These are phyloP conservation scores for Neotropicomus parvogracilis DNA, from an alignment of 1,284 basidiomycete species.

Conservation along the genomic window DNA sequence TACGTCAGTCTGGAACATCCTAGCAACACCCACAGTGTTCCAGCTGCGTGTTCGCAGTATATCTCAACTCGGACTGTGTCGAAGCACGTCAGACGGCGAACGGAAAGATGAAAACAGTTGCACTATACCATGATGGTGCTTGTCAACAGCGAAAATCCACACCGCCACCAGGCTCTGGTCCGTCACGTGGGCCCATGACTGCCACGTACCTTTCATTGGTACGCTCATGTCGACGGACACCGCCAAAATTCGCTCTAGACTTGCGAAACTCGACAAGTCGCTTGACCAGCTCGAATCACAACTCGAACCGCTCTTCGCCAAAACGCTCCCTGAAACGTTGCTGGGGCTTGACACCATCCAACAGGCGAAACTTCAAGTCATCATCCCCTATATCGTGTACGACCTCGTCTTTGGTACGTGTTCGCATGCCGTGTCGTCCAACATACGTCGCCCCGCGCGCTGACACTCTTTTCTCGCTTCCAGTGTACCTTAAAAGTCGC, in stretches of 20 bases:
- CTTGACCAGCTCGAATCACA: constrained; percentile 64
- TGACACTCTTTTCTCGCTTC: neutral
- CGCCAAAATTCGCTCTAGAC: constrained; percentile 50
- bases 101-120: neutral
- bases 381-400: constrained; percentile 74
- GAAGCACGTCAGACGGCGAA: constrained; percentile 7
- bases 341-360: constrained; percentile 66
- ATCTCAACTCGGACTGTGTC: constrained; percentile 77
- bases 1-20: neutral
- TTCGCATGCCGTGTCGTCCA: no score
- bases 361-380: constrained; percentile 73
- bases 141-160: neutral
- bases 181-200: constrained; percentile 13
- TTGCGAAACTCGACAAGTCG: constrained; percentile 49
- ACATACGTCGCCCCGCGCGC: neutral
- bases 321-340: constrained; percentile 62
- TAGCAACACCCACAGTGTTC: constrained; percentile 77
- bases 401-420: constrained; percentile 73
- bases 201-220: neutral
- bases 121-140: constrained; percentile 21
- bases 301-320: constrained; percentile 60
- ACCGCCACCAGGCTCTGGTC: neutral
- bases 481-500: constrained; percentile 74
- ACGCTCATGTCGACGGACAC: constrained; percentile 52
- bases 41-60: constrained; percentile 91